Base-by-base conservation (phyloP, 164 flowering plant species). In the Echeveria elegans region DNA sequence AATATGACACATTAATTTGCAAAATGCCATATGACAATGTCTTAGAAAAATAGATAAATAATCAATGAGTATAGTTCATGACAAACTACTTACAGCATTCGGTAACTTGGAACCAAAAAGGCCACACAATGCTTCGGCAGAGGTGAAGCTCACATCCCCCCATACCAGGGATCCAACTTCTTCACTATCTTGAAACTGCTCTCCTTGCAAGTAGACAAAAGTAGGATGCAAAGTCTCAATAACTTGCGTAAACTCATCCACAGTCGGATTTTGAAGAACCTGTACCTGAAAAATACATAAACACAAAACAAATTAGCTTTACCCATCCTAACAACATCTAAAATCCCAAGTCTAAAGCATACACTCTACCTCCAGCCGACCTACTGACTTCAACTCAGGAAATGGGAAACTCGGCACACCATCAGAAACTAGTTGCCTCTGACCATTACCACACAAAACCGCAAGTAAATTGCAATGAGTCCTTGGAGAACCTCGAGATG, bases 191-290 rank as follows among this genome's bases (percentile, higher is more conserved):
- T 21, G 60, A 24, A 66, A 28, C 47, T 19, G 50, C 69, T 61
- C 70, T 59, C 73, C 73, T 71, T 67, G 73, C 18, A 71, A 50
- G 66, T 71, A 71, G 6, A 71, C 58, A 59, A 71, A 66, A 24
- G 37, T 47, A 8, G 73, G 73, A 19, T 66, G 65, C 7, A 16
- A 61, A 12, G 40, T 36, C 52, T 71, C 66, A 26, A 71, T 37
- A 60, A 28, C 62, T 48, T 48, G 66, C 18, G 38, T 30, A 32
- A 71, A 66, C 62, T 71, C 70, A 47, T 66, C 63, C 18, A 32
- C 28, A 37, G 66, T 62, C 16, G 73, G 73, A 66, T 26, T 71
- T 1, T 18, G 26, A 28, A 71, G 66, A 32, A 60, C 43, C 38
- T 71, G 73, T 21, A 71, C 73, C 73, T 71, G 70, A 65, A 58